A percentile compares a stretch with the other conserved stretches of the same genome.
Evolutionary conservation across 2,329 filamentous ascomycete genomes (phyloP).

Genomic region (Hypocreales sp.): DNA sequence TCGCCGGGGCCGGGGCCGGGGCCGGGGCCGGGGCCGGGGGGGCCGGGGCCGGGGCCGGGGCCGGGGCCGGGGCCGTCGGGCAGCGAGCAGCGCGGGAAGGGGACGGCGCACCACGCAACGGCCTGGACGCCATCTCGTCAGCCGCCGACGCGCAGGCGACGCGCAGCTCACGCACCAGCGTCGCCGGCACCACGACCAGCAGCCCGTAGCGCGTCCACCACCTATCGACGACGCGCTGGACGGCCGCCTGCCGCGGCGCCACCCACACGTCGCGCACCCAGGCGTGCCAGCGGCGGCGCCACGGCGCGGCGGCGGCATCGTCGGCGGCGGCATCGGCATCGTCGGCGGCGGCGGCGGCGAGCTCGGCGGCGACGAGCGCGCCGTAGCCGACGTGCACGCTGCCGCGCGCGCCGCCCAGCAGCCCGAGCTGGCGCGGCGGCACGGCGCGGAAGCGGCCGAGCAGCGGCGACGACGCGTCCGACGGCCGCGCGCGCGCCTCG

Average conservation of each 20-base stretch:
- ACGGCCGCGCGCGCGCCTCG: constrained; percentile 37
- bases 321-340: constrained; percentile 12
- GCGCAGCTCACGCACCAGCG: constrained; percentile 28
- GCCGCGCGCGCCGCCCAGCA: constrained; percentile 26
- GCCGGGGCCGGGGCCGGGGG: too few relatives aligned
- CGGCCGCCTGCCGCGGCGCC: constrained; percentile 40
- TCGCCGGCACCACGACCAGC: constrained; percentile 44
- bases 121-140: constrained; percentile 23
- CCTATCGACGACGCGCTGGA: constrained; percentile 39
- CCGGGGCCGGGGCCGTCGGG: too few relatives aligned
- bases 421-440: constrained; percentile 23
- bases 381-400: constrained; percentile 44
- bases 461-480: constrained; percentile 42
- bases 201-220: constrained; percentile 51
- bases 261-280: constrained; percentile 40
- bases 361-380: constrained; percentile 28
- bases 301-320: constrained; percentile 16
- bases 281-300: constrained; percentile 19
- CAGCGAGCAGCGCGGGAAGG: constrained; percentile 47
- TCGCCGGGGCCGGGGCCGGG: too few relatives aligned
- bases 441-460: constrained; percentile 52
- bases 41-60: too few relatives aligned
- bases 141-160: not conserved
- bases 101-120: constrained; percentile 48
- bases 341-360: constrained; percentile 17